Base-by-base conservation (phyloP, 2,329 filamentous ascomycete species). In the Beauveria brongniartii region DNA sequence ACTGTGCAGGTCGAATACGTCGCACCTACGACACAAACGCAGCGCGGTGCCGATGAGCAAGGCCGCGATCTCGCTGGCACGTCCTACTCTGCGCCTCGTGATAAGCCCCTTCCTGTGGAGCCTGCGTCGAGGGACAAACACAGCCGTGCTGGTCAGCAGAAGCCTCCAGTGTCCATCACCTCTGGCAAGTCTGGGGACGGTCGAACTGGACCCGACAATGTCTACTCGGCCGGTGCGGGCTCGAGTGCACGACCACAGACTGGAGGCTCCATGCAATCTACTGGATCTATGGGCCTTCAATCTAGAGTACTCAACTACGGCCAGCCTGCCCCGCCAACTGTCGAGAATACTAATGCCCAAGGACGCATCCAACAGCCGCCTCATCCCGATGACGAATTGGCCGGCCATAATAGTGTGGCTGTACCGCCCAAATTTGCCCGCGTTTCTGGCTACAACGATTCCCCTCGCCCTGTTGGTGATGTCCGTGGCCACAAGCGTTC, bases 1-100 rank as follows among this genome's bases (percentile, higher is more conserved):
- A 99, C 94, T 0, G 91, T 99, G 0, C 94, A 99, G 75, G 90
- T 99, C 63, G 94, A 99, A 77, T 99, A 99, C 73, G 94, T 97
- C 61, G 90, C 92, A 22, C 94, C 94, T 26, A 87, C 88, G 28
- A 95, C 91, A 6, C 87, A 93, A 70, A 97, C 93, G 0, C 83
- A 88, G 64, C 85, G 93, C 65, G 91, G 89, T 70, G 69, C 63
- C 41, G 59, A 63, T 30, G 68, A 68, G 55, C 74, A 71, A 3
- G 64, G 65, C 70, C 81, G 61, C 76, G 79, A 69, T 79, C 82
- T 55, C 78, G 82, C 64, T 6, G 65, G 65, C 18, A 55, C 46
- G n/a, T 65, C 69, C 59, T 68, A 66, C 44, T 62, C 66, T 54
- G 71, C 75, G 10, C 72, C 77, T 6, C 71, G 74, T 43, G 82